phyloP scores from a whole-genome alignment of 2,329 filamentous ascomycete genomes.

The Plenodomus biglobosus region DNA sequence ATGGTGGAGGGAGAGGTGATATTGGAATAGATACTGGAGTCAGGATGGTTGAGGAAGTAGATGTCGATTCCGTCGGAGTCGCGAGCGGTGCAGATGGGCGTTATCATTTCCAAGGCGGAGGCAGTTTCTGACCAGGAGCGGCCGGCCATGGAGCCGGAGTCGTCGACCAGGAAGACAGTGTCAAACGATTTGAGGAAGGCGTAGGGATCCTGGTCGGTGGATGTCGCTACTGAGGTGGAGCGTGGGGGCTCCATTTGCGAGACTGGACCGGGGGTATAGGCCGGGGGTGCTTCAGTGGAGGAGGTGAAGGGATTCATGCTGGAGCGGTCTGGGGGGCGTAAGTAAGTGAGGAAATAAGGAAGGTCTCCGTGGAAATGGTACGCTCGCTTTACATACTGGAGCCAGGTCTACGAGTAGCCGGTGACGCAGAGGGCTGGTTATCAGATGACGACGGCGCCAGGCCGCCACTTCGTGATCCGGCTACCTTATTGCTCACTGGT shows the following conservation, averaged over 20 bases:
- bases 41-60: slow-evolving; percentile 79
- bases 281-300: slow-evolving; percentile 46
- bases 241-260: slow-evolving; percentile 3
- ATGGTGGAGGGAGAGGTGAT: slow-evolving; percentile 63
- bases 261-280: slow-evolving; percentile 42
- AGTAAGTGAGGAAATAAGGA: neutral
- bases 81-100: slow-evolving; percentile 76
- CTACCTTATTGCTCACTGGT: slow-evolving; percentile 7
- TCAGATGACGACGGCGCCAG: slow-evolving; percentile 14
- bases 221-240: slow-evolving; percentile 4
- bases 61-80: slow-evolving; percentile 87
- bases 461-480: slow-evolving; percentile 15
- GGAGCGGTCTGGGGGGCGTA: slow-evolving; percentile 23
- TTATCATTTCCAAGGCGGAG: slow-evolving; percentile 69
- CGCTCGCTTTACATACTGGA: neutral
- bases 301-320: slow-evolving; percentile 32
- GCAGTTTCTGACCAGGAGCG: slow-evolving; percentile 74
- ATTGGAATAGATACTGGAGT: slow-evolving; percentile 63
- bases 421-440: slow-evolving; percentile 15
- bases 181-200: slow-evolving; percentile 79
- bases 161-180: slow-evolving; percentile 88
- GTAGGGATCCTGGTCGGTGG: slow-evolving; percentile 59
- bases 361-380: neutral
- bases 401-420: slow-evolving; percentile 45
- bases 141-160: slow-evolving; percentile 84